phyloP scores from a whole-genome alignment of 1,139 yeast species.

The Pneumocystis jirovecii region DNA sequence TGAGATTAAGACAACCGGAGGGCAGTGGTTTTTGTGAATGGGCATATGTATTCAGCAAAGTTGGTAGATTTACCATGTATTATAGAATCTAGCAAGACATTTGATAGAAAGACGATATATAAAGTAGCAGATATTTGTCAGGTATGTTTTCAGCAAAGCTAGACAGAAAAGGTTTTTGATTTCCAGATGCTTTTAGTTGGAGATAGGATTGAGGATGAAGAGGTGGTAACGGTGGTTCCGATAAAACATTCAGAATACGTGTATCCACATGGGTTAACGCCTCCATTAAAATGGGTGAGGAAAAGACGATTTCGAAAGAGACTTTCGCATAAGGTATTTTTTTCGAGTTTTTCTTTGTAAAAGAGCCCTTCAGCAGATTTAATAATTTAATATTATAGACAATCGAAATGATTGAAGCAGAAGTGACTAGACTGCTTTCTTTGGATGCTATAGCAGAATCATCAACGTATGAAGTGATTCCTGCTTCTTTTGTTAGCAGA shows the following conservation, averaged over 20 bases:
- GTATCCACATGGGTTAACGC: conserved; percentile 65
- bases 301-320: conserved; percentile 41
- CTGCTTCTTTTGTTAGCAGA: conserved; percentile 25
- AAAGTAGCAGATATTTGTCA: conserved; percentile 66
- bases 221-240: conserved; percentile 32
- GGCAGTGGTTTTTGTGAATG: conserved; percentile 47
- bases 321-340: conserved; percentile 27
- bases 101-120: conserved; percentile 76
- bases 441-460: conserved; percentile 77
- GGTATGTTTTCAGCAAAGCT: not conserved
- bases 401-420: conserved; percentile 53
- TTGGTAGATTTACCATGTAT: conserved; percentile 82
- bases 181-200: conserved; percentile 66
- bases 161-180: not conserved
- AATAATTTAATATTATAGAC: conserved; percentile 17
- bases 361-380: too few species aligned
- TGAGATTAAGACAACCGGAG: conserved; percentile 55
- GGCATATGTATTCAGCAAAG: conserved; percentile 63
- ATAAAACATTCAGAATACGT: conserved; percentile 27
- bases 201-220: conserved; percentile 42
- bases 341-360: not conserved
- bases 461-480: conserved; percentile 61
- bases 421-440: conserved; percentile 60
- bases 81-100: conserved; percentile 74
- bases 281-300: conserved; percentile 49